Evolutionary conservation across 495 filamentous ascomycete genomes (phyloP), one percentile per base, ranked within the genome.

Genomic region (Aspergillus bridgeri): DNA sequence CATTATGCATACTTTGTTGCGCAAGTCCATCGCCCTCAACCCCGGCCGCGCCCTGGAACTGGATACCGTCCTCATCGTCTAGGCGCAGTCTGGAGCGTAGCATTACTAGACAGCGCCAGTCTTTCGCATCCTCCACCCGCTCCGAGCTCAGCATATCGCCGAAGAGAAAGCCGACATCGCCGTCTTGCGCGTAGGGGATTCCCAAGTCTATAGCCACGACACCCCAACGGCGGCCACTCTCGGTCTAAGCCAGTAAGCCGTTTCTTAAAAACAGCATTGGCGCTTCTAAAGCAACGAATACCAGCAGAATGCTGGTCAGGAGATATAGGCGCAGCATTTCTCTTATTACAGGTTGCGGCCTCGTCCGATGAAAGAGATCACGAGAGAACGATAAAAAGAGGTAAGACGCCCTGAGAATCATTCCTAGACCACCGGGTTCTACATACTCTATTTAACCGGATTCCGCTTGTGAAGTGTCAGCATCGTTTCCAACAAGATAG

Each of bases 221-320:
- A n/a, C 50, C 27, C 50, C 50, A 52, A 24, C 50, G 50, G 6
- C 21, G 50, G 50, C 27, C 27, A 42, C 15, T 52, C 11, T 52
- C 50, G 50, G 50, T 52, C 27, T 52, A 38, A 17, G 24, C 27
- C 20, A 9, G 27, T 52, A 15, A 52, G 50, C 4, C 27, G 50
- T 29, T 52, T 29, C 50, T 70, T 70, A 13, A 57, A 48, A 25
- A 62, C 57, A 20, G 48, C 18, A 15, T 22, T 6, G n/a, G 15
- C 5, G 19, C 17, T 27, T 22, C 48, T 13, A 15, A 46, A 21
- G 20, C 43, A 13, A 46, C 2, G 3, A 6, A 18, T 8, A 5
- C 13, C n/a, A 46, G 43, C n/a, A 46, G 43, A 46, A 46, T 46
- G 43, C n/a, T 13, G 17, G 43, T 5, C 20, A 46, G 43, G 20